phyloP scores from a whole-genome alignment of 129 eudicot genomes.

The Centella asiatica region DNA sequence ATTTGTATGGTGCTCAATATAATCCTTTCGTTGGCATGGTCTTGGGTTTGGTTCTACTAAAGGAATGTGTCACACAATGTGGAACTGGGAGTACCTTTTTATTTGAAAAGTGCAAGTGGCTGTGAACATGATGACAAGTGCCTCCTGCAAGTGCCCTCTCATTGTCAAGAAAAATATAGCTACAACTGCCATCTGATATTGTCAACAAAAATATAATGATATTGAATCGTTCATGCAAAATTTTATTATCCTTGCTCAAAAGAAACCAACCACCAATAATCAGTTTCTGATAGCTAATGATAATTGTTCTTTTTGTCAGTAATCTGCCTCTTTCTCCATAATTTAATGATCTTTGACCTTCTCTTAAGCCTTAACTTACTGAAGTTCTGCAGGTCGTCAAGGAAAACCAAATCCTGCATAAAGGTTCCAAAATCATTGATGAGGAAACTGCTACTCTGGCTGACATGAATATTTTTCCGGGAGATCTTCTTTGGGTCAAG shows the following conservation, averaged over 20 bases:
- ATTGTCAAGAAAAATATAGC: too few relatives aligned
- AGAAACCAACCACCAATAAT: too few relatives aligned
- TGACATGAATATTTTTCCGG: constrained; percentile 78
- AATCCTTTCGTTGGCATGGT: not conserved
- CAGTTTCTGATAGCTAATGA: not conserved
- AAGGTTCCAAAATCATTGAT: constrained; percentile 68
- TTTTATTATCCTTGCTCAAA: not conserved
- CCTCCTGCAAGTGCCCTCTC: too few relatives aligned
- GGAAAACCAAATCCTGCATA: constrained; percentile 95
- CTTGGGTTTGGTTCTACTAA: too few relatives aligned
- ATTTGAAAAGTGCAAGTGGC: too few relatives aligned
- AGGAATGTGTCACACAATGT: too few relatives aligned
- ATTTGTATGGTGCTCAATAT: too few relatives aligned
- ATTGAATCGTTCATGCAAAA: too few relatives aligned
- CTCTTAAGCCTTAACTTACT: constrained; percentile 10
- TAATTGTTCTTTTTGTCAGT: not conserved
- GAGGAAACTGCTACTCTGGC: constrained; percentile 80
- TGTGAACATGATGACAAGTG: too few relatives aligned
- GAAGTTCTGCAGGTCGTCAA: constrained; percentile 72
- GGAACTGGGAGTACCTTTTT: too few relatives aligned
- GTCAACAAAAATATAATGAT: too few relatives aligned
- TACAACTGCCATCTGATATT: too few relatives aligned
- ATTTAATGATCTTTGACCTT: not conserved
- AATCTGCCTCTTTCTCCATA: not conserved
- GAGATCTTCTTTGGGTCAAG: constrained; percentile 84